Conservation (phyloP, 371 early-diverging fungal species). For the Mortierella sp. region DNA sequence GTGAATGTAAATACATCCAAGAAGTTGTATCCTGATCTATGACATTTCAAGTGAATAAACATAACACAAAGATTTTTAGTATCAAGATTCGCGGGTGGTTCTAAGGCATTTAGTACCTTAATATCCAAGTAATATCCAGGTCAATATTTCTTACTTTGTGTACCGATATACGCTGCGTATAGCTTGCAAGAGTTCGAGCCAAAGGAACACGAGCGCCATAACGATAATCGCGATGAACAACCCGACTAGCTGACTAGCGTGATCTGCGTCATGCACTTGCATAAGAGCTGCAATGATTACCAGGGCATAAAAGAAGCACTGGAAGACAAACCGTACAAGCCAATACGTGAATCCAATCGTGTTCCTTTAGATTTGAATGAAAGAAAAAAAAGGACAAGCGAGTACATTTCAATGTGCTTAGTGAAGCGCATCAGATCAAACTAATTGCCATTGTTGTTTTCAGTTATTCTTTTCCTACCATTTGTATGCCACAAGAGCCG, state of each 20-base stretch:
- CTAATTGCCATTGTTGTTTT: too few relatives aligned
- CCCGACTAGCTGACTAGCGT: background rate
- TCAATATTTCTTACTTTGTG: background rate
- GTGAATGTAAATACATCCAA: slow-evolving; percentile 7
- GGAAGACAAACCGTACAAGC: slow-evolving; percentile 17
- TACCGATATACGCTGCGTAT: background rate
- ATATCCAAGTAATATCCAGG: too few relatives aligned
- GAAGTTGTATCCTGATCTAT: slow-evolving; percentile 26
- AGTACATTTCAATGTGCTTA: background rate
- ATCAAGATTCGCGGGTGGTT: too few relatives aligned
- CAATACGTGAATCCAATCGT: slow-evolving; percentile 33
- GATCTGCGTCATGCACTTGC: slow-evolving; percentile 15
- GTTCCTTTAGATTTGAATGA: slow-evolving; percentile 2
- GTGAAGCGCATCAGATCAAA: background rate
- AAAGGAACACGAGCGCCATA: slow-evolving; percentile 7
- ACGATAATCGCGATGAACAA: slow-evolving; percentile 28
- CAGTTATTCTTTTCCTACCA: slow-evolving; percentile 7
- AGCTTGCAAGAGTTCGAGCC: slow-evolving; percentile 20
- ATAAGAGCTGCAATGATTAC: slow-evolving; percentile 13
- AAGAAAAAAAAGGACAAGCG: too few relatives aligned
- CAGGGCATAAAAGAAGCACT: slow-evolving; percentile 22
- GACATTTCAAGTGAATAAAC: too few relatives aligned
- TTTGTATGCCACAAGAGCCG: slow-evolving; percentile 29
- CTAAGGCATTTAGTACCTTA: too few relatives aligned
- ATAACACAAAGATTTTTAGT: background rate